A percentile compares a stretch with the other conserved stretches of the same genome.
Conservation (phyloP, 495 filamentous ascomycete genomes). For the Podospora australis region DNA sequence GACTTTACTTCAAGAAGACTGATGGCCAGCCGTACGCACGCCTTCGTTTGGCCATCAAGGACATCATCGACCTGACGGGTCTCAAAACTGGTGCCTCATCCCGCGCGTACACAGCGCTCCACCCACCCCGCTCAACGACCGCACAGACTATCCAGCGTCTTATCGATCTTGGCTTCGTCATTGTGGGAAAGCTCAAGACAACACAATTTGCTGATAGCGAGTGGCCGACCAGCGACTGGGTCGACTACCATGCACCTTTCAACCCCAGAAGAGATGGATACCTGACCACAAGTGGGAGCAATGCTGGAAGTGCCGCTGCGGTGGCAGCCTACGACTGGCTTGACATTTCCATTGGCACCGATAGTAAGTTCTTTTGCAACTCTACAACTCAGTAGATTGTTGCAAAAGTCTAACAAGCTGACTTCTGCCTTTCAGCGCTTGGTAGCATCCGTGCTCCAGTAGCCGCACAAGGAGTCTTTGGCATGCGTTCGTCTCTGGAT, state of each 20-base stretch:
- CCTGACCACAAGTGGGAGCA: constrained; percentile 4
- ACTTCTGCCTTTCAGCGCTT: not conserved
- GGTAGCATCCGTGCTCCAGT: constrained; percentile 8
- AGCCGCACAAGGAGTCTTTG: constrained; percentile 6
- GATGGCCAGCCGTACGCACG: not conserved
- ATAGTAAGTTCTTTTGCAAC: constrained; percentile 7
- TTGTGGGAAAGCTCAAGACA: constrained; percentile 12
- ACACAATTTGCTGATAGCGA: constrained; percentile 12
- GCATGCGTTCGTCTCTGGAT: constrained; percentile 6
- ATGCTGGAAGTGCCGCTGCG: constrained; percentile 5
- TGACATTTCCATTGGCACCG: constrained; percentile 8
- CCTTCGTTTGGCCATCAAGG: constrained; percentile 9
- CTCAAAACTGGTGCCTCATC: constrained; percentile 8
- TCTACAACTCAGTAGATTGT: not conserved
- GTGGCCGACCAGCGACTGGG: constrained; percentile 4
- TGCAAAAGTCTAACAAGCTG: not conserved
- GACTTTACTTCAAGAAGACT: constrained; percentile 5
- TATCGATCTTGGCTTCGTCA: constrained; percentile 4
- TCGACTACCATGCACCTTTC: constrained; percentile 10
- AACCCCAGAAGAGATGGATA: constrained; percentile 13
- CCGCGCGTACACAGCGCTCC: not conserved
- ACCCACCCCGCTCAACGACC: not conserved
- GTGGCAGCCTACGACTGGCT: constrained; percentile 10
- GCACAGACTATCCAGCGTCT: constrained; percentile 2
- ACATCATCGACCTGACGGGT: constrained; percentile 13